Evolutionary conservation across 192 early-diverging fungal genomes (phyloP).

Genomic region (Coemansia sp.): DNA sequence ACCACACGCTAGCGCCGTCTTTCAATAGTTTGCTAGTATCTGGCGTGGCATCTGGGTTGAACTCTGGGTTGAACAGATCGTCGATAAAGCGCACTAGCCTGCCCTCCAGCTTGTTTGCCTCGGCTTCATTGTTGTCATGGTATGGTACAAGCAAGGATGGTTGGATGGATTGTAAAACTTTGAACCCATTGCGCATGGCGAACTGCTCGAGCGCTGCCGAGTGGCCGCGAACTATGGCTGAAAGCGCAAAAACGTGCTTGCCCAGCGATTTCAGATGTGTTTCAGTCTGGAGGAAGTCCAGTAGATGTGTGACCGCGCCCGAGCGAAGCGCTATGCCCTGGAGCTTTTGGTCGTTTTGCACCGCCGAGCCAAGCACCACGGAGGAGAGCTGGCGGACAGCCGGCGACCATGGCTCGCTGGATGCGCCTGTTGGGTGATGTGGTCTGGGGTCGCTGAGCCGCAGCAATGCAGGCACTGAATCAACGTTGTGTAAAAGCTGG

Average conservation of each 20-base stretch:
- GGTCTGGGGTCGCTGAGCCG: constrained; percentile 34
- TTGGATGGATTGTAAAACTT: constrained; percentile 14
- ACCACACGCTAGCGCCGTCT: constrained; percentile 35
- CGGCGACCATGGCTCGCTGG: constrained; percentile 14
- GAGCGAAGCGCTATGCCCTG: constrained; percentile 17
- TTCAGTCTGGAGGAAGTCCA: constrained; percentile 20
- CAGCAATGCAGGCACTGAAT: constrained; percentile 34
- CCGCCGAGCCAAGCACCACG: constrained; percentile 54
- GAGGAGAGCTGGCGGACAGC: constrained; percentile 49
- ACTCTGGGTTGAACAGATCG: constrained; percentile 43
- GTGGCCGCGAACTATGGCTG: constrained; percentile 45
- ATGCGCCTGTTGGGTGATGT: neutral
- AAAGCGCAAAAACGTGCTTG: constrained; percentile 47
- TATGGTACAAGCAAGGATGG: constrained; percentile 1
- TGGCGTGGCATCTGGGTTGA: constrained; percentile 15
- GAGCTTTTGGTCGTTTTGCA: constrained; percentile 55
- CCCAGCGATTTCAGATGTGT: constrained; percentile 14
- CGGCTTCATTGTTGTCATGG: constrained; percentile 7
- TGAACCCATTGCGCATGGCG: constrained; percentile 28
- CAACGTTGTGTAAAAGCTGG: constrained; percentile 36
- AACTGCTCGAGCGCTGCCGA: constrained; percentile 37
- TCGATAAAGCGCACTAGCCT: constrained; percentile 41
- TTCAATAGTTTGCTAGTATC: constrained; percentile 1
- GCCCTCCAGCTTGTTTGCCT: constrained; percentile 22
- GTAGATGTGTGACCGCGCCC: constrained; percentile 24